Evolutionary conservation across 73 alveolate species (phyloP).

Genomic region (Tetrahymena borealis): DNA sequence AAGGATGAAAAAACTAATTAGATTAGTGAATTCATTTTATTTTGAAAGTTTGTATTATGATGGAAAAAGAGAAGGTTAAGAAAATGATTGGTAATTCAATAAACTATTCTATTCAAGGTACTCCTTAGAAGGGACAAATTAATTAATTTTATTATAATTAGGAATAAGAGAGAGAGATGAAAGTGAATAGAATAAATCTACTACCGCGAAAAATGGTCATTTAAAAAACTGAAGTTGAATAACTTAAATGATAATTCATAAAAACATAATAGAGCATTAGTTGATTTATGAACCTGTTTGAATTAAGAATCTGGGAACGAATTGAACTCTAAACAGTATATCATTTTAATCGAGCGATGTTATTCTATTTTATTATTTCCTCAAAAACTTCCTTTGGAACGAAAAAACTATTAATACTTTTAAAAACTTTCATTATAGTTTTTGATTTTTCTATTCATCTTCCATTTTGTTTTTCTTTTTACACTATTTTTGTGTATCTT

Average conservation of each 20-base stretch:
- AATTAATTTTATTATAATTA: too few relatives aligned
- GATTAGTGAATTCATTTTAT: too few relatives aligned
- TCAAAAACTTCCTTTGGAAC: not conserved
- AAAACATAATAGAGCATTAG: not conserved
- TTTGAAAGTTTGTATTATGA: too few relatives aligned
- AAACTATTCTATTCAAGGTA: too few relatives aligned
- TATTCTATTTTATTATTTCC: not conserved
- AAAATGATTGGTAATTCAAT: too few relatives aligned
- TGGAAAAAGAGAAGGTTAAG: too few relatives aligned
- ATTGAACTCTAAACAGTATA: not conserved
- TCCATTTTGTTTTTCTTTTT: not conserved
- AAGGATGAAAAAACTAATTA: too few relatives aligned
- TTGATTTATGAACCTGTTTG: not conserved
- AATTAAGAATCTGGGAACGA: not conserved
- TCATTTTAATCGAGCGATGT: not conserved
- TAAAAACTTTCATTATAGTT: not conserved
- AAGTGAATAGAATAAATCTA: not conserved
- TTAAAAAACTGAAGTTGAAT: not conserved
- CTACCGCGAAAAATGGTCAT: not conserved
- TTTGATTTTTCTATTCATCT: not conserved
- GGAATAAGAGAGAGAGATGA: not conserved
- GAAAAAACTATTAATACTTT: not conserved
- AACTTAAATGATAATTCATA: not conserved
- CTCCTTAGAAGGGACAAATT: too few relatives aligned
- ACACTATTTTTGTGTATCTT: too few relatives aligned